phyloP scores from a whole-genome alignment of 1,139 yeast species.

The Nakaseomyces delphensis region DNA sequence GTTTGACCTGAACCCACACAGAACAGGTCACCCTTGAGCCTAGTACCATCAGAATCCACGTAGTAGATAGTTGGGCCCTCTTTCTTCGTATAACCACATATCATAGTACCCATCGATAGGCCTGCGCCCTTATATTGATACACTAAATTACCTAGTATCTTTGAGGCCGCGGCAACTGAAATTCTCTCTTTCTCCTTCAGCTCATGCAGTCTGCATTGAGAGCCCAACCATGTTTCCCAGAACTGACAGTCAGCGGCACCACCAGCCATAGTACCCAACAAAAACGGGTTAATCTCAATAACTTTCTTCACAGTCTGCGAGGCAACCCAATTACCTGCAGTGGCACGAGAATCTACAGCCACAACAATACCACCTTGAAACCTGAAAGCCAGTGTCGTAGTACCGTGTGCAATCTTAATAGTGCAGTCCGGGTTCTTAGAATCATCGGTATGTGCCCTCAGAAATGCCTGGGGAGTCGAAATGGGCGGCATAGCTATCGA shows the following conservation, averaged over 20 bases:
- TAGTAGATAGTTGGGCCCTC: slow-evolving; percentile 95
- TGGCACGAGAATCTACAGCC: slow-evolving; percentile 96
- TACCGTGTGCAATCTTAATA: slow-evolving; percentile 96
- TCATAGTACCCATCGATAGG: slow-evolving; percentile 98
- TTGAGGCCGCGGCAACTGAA: slow-evolving; percentile 94
- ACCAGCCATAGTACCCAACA: slow-evolving; percentile 98
- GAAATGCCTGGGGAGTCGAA: slow-evolving; percentile 84
- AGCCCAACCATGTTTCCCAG: slow-evolving; percentile 99
- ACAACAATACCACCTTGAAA: slow-evolving; percentile 93
- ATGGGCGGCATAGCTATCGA: slow-evolving; percentile 71
- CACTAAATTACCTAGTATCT: slow-evolving; percentile 82
- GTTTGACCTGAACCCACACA: slow-evolving; percentile 99
- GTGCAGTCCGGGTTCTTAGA: slow-evolving; percentile 85
- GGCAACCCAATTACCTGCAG: slow-evolving; percentile 98
- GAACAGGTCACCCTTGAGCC: slow-evolving; percentile 88
- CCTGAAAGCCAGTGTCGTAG: slow-evolving; percentile 93
- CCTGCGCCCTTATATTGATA: slow-evolving; percentile 97
- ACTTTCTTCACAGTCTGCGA: slow-evolving; percentile 97
- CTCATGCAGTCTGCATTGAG: slow-evolving; percentile 93
- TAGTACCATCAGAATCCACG: slow-evolving; percentile 95
- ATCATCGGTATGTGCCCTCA: slow-evolving; percentile 97
- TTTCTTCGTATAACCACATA: slow-evolving; percentile 91
- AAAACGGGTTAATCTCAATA: slow-evolving; percentile 88
- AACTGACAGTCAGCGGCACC: slow-evolving; percentile 99
- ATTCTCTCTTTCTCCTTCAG: slow-evolving; percentile 90